Conservation (phyloP, 2,329 filamentous ascomycete species). For the Penicillium sp. region DNA sequence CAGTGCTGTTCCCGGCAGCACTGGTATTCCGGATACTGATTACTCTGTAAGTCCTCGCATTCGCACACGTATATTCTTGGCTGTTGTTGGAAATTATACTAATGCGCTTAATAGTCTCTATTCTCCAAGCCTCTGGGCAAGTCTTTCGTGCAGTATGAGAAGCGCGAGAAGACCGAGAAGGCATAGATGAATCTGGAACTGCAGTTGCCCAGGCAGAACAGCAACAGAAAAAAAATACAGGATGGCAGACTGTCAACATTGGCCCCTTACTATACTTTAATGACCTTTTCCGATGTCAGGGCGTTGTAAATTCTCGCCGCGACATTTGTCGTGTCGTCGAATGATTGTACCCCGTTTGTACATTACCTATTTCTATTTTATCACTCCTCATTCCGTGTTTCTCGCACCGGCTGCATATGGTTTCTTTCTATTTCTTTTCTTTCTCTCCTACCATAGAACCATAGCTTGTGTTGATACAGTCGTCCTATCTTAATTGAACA, state of each 20-base stretch:
- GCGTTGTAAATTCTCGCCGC: not conserved
- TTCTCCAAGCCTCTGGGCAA: constrained; percentile 76
- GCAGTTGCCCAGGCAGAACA: not conserved
- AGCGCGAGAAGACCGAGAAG: constrained; percentile 33
- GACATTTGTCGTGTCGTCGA: constrained; percentile 7
- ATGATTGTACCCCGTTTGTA: constrained; percentile 22
- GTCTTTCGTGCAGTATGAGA: constrained; percentile 75
- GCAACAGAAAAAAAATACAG: not conserved
- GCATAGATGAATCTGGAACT: constrained; percentile 24
- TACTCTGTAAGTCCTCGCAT: constrained; percentile 51
- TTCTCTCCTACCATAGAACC: not conserved
- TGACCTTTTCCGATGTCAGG: constrained; percentile 15
- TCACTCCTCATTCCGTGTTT: too few relatives aligned
- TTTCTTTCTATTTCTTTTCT: constrained; percentile 1
- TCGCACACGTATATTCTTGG: too few relatives aligned
- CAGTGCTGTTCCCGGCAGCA: constrained; percentile 55
- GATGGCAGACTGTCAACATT: too few relatives aligned
- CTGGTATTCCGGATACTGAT: constrained; percentile 54
- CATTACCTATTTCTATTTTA: constrained; percentile 15
- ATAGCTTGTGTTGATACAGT: constrained; percentile 17
- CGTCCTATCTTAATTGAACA: constrained; percentile 14
- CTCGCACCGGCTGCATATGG: too few relatives aligned
- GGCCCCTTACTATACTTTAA: constrained; percentile 15
- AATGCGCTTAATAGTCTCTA: constrained; percentile 51
- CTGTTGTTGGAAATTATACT: constrained; percentile 9